These are phyloP conservation scores for Emmonsiellopsis sp. DNA, from an alignment of 2,329 filamentous ascomycete species.

Conservation along the genomic window DNA sequence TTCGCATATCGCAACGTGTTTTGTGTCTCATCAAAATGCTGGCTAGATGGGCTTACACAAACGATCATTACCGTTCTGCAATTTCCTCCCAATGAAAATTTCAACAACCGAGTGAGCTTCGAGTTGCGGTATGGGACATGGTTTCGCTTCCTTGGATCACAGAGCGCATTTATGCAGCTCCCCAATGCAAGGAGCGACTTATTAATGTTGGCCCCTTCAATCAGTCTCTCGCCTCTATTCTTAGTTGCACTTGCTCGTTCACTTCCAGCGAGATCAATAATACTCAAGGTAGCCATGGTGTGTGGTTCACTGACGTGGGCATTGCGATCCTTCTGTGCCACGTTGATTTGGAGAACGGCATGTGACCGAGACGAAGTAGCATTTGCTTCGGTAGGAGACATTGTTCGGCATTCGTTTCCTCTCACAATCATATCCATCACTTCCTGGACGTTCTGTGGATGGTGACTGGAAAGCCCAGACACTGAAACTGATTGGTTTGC, in stretches of 20 bases:
- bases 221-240: conserved; percentile 81
- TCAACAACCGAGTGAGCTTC: conserved; percentile 87
- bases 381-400: conserved; percentile 94
- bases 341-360: conserved; percentile 92
- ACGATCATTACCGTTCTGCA: conserved; percentile 99
- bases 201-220: conserved; percentile 98
- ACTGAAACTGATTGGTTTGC: conserved; percentile 89
- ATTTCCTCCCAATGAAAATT: conserved; percentile 94
- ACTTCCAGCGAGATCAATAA: conserved; percentile 93
- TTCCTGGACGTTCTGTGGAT: conserved; percentile 81
- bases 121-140: conserved; percentile 97
- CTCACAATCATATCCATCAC: conserved; percentile 99
- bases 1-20: conserved; percentile 97
- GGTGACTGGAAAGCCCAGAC: conserved; percentile 79
- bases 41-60: conserved; percentile 90
- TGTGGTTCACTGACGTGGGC: conserved; percentile 88
- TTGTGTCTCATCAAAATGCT: conserved; percentile 95
- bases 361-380: conserved; percentile 95
- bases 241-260: conserved; percentile 94
- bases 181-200: conserved; percentile 90
- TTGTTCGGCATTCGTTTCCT: conserved; percentile 88
- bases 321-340: conserved; percentile 88
- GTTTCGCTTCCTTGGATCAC: conserved; percentile 80
- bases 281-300: conserved; percentile 95
- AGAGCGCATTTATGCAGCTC: conserved; percentile 96